Evolutionary conservation across 352 stramenopile genomes (phyloP), one percentile per base, ranked within the genome.

Genomic region (Phytophthora multivora): DNA sequence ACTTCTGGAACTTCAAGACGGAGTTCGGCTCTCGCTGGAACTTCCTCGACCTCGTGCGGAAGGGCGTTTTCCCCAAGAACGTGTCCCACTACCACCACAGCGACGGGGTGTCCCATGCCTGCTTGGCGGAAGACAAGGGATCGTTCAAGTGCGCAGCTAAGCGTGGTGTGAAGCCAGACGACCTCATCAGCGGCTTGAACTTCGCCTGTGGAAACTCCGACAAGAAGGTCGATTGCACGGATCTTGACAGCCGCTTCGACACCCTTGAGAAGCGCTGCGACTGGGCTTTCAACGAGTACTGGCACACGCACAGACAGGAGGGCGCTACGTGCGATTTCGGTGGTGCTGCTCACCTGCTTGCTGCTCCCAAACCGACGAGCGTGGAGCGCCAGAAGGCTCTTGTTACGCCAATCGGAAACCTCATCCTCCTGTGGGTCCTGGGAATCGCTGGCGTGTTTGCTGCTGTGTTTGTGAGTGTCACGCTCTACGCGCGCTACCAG

Each of bases 21-120:
- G 93, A 98, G 67, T 69, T 98, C 11, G 89, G 90, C 33, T 82
- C 86, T 26, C 76, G 83, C n/a, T 98, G 93, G 93, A 91, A 89
- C 43, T 98, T 97, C 53, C 77, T 98, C 63, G 60, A 77, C 46
- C 70, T 90, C 11, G 61, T 84, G 30, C 78, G 77, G 26, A 69
- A 79, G 25, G 83, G 83, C 16, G 64, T 55, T 0, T 85, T 91
- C 66, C 83, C 83, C 2, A 89, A 88, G 71, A 90, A 90, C 68
- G 76, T 91, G 47, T 86, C 77, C 18, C 56, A 59, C 42, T 91
- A 89, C 57, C 52, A 55, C 19, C 54, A 59, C 11, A 48, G 77
- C 21, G 76, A 84, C 23, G 81, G 71, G 7, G 79, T 91, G 23
- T 85, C 83, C 55, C 59, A 77, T 9, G 80, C 82, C 2, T 91